A percentile compares a stretch with the other conserved stretches of the same genome.
These are phyloP conservation scores for Paxillus rubicundulus DNA, from an alignment of 768 basidiomycete genomes.

Conservation along the genomic window DNA sequence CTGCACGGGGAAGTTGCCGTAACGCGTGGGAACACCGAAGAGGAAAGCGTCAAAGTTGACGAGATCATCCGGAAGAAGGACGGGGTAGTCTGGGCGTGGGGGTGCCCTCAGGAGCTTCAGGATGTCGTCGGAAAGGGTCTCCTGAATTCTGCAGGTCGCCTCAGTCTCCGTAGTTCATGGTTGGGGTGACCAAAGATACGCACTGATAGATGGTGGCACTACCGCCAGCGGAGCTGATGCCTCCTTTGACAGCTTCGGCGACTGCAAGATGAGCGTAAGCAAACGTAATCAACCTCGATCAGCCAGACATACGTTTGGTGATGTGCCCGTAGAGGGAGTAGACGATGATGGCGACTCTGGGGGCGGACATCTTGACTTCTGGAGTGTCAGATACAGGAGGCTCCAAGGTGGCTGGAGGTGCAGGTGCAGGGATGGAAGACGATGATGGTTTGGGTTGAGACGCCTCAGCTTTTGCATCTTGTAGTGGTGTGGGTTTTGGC, in stretches of 20 bases:
- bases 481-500: conserved; percentile 12
- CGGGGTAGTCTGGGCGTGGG: conserved; percentile 60
- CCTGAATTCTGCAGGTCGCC: conserved; percentile 54
- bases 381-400: not conserved
- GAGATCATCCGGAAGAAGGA: conserved; percentile 13
- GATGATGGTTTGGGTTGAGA: conserved; percentile 1
- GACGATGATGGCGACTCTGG: conserved; percentile 45
- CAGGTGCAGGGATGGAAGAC: conserved; percentile 2
- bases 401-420: not conserved
- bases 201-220: conserved; percentile 46
- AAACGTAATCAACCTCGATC: not conserved
- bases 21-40: conserved; percentile 78
- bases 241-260: conserved; percentile 37
- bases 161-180: not conserved
- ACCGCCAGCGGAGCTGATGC: conserved; percentile 43
- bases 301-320: conserved; percentile 37
- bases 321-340: conserved; percentile 54
- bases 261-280: conserved; percentile 15
- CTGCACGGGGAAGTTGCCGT: conserved; percentile 71
- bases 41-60: conserved; percentile 38
- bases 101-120: conserved; percentile 69
- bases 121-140: conserved; percentile 76
- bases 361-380: conserved; percentile 18
- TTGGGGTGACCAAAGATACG: conserved; percentile 11
- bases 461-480: conserved; percentile 11